Evolutionary conservation across 768 basidiomycete species (phyloP), one percentile per base, ranked within the genome.

Genomic region (Phylloporus sp.): DNA sequence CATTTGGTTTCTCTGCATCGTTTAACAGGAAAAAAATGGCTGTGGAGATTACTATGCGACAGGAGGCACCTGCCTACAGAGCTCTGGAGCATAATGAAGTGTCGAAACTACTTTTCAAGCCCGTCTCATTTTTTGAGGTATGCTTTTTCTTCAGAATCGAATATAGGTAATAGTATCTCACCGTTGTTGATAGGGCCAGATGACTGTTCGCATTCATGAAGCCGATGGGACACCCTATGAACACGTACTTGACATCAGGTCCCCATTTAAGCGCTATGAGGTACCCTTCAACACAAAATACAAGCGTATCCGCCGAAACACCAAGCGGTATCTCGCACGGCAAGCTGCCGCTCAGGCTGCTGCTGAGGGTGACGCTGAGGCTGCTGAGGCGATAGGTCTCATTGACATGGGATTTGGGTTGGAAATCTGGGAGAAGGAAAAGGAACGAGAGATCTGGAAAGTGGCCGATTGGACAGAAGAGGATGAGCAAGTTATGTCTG

Each of bases 201-300:
- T 99, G 88, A 98, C 97, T 24, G 88, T 99, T 52, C 91, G 97
- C 27, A 97, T 98, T 46, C 95, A 98, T 63, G 97, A 99, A 75
- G 97, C 95, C 1, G 97, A 99, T 66, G 97, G 95, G 4, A 98
- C 97, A 32, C 95, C 97, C 1, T 98, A 97, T 65, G 97, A 99
- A 67, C 97, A 99, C 65, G 92, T 99, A 22, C 77, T 99, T 36
- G 93, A 97, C 65, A 91, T 98, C 53, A 84, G 86, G 35, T 82
- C 80, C 23, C 70, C 82, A 1, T 91, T 88, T 74, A 97, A 97
- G 66, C 87, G 87, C n/a, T 97, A 91, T 65, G 94, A 97, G 64
- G 91, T 99, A 2, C 94, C 95, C 2, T 98, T 98, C 77, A 99
- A 97, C 66, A 95, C 94, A 6, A 97, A 95, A 69, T 95, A 95